A percentile compares a stretch with the other conserved stretches of the same genome.
Evolutionary conservation across 73 alveolate genomes (phyloP).

Genomic region (Tetrahymena malaccensis): DNA sequence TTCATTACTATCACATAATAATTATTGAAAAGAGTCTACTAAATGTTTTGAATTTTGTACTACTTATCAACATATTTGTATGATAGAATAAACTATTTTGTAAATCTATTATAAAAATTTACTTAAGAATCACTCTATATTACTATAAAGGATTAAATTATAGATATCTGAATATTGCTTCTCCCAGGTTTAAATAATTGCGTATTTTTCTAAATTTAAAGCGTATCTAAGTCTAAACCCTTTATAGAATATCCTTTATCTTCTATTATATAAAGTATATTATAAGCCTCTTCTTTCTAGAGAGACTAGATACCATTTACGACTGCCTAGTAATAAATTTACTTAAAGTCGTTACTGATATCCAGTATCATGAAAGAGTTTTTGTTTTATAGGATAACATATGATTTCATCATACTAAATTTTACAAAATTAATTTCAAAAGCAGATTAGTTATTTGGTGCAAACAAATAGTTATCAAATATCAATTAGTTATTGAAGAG

Average conservation of each 20-base stretch:
- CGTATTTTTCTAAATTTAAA: not conserved
- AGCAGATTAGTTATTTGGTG: not conserved
- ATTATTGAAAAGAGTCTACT: not conserved
- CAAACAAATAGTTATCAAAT: not conserved
- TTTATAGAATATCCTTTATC: not conserved
- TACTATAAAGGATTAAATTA: not conserved
- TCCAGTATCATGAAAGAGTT: not conserved
- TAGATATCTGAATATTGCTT: not conserved
- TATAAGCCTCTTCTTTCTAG: not conserved
- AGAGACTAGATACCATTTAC: not conserved
- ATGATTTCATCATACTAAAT: not conserved
- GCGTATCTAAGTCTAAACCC: not conserved
- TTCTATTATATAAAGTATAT: not conserved
- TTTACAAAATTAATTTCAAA: not conserved
- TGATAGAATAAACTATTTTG: not conserved
- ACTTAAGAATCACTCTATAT: not conserved
- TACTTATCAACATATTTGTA: not conserved
- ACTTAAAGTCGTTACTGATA: not conserved
- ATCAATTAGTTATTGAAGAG: not conserved
- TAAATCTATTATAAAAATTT: not conserved
- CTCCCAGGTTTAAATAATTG: not conserved
- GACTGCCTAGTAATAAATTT: not conserved
- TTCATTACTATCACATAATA: not conserved
- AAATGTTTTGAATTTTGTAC: not conserved
- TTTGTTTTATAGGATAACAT: not conserved